A percentile compares a stretch with the other conserved stretches of the same genome.
Conservation (phyloP, 2,329 filamentous ascomycete species). For the Cyphellophora europaea region DNA sequence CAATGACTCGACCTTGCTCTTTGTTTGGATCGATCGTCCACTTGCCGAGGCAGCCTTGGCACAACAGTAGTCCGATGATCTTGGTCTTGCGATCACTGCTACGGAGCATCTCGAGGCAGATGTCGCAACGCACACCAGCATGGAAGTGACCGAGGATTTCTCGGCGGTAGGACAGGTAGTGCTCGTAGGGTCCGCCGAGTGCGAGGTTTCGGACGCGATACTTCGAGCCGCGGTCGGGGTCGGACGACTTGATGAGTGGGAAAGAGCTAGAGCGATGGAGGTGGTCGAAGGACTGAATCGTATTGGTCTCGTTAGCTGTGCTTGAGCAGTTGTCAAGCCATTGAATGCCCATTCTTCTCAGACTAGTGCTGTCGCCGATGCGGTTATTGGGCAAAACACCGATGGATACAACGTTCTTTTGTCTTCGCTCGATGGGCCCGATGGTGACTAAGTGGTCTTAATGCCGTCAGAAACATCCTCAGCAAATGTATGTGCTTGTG, state of each 20-base stretch:
- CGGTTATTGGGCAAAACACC: background rate
- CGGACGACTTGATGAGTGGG: background rate
- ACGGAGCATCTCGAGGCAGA: conserved; percentile 1
- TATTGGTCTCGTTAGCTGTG: background rate
- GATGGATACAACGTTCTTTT: background rate
- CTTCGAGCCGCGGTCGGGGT: background rate
- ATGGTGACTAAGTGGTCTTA: background rate
- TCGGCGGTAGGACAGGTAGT: background rate
- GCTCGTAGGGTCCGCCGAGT: conserved; percentile 1
- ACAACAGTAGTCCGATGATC: conserved; percentile 1
- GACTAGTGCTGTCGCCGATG: background rate
- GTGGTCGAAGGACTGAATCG: background rate
- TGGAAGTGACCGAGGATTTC: conserved; percentile 1
- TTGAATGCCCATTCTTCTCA: too few relatives aligned
- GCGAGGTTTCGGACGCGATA: background rate
- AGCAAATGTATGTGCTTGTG: background rate
- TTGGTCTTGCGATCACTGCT: background rate
- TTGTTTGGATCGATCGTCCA: background rate
- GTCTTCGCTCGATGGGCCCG: background rate
- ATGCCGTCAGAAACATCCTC: background rate
- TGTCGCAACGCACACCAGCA: background rate
- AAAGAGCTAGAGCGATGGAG: too few relatives aligned
- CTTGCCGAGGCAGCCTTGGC: background rate
- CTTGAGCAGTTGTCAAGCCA: background rate
- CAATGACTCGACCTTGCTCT: too few relatives aligned